These are phyloP conservation scores for Xylaria sp. DNA, from an alignment of 2,329 filamentous ascomycete species.

Conservation along the genomic window DNA sequence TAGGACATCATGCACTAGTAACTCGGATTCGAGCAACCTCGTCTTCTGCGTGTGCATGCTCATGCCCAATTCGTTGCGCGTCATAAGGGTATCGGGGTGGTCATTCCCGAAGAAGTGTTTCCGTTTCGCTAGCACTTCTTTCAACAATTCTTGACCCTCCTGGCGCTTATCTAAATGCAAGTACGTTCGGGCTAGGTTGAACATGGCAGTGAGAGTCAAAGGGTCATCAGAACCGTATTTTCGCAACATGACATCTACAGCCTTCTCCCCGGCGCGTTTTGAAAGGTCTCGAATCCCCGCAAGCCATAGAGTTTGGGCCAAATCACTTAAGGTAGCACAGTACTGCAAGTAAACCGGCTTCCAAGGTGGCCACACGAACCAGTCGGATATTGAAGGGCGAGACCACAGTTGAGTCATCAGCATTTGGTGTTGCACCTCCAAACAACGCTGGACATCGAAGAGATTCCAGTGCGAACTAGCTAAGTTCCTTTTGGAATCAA, in stretches of 20 bases:
- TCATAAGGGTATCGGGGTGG: conserved; percentile 38
- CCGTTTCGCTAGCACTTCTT: conserved; percentile 23
- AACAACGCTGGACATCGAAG: conserved; percentile 12
- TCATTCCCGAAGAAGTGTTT: conserved; percentile 31
- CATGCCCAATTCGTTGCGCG: conserved; percentile 28
- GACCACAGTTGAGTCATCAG: conserved; percentile 16
- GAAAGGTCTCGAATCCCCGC: conserved; percentile 24
- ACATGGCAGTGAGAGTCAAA: conserved; percentile 40
- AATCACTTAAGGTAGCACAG: conserved; percentile 24
- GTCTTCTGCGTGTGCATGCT: conserved; percentile 13
- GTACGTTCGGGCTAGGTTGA: conserved; percentile 37
- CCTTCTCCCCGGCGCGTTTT: conserved; percentile 19
- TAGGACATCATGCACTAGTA: conserved; percentile 33
- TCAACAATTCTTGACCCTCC: conserved; percentile 28
- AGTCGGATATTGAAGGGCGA: conserved; percentile 15
- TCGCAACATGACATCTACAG: conserved; percentile 16
- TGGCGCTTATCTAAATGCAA: conserved; percentile 31
- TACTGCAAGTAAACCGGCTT: conserved; percentile 28
- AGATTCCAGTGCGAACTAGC: conserved; percentile 20
- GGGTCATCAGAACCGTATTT: conserved; percentile 33
- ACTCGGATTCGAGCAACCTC: conserved; percentile 7
- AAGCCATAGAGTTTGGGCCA: conserved; percentile 27
- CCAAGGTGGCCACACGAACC: conserved; percentile 29
- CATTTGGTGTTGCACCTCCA: conserved; percentile 18
- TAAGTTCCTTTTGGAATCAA: conserved; percentile 10